Evolutionary conservation across 1,284 basidiomycete species (phyloP), one percentile per base, ranked within the genome.

Genomic region (Cutaneotrichosporon spelunceum): DNA sequence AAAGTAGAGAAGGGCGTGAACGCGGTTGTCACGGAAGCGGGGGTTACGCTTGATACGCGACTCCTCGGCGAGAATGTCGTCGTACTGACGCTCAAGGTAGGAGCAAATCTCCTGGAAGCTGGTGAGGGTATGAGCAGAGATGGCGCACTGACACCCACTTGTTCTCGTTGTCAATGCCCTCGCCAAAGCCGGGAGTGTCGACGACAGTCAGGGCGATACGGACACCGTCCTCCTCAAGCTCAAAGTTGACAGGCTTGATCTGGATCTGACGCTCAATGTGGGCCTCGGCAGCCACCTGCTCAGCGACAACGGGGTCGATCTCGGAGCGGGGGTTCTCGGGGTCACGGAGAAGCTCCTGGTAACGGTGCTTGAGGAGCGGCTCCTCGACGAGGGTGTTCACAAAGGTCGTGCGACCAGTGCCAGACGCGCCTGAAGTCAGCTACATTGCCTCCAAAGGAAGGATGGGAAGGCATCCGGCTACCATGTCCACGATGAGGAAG

Each of bases 31-130:
- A 76, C 93, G 88, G 86, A 98, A 99, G 67, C 96, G 89, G 26
- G 95, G 94, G 82, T 98, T 98, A 85, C 96, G 95, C 83, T 97
- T 99, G 83, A 99, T 99, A 74, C 96, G 87, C 66, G 92, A 95
- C 82, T 99, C 96, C 79, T 99, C 95, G 11, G 95, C 93, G 66
- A 99, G 84, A 78, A 99, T 97, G 73, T 99, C 95, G 70, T 99
- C 96, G 82, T 99, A 99, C 86, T 99, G 95, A 65, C 95, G 89
- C 80, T 99, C 96, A 66, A 99, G 88, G 82, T 99, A 88, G 66
- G 91, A 91, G 60, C 95, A 89, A 70, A 99, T 99, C 80, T 98
- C 95, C 75, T 91, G 88, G 82, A 96, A 96, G 63, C 93, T 95
- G 69, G 61, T 7, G 16, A 33, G 21, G n/a, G 53, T 26, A 19